A percentile compares a stretch with the other conserved stretches of the same genome.
phyloP scores from a whole-genome alignment of 202 grass and related monocot species.

The Digitaria exilis region DNA sequence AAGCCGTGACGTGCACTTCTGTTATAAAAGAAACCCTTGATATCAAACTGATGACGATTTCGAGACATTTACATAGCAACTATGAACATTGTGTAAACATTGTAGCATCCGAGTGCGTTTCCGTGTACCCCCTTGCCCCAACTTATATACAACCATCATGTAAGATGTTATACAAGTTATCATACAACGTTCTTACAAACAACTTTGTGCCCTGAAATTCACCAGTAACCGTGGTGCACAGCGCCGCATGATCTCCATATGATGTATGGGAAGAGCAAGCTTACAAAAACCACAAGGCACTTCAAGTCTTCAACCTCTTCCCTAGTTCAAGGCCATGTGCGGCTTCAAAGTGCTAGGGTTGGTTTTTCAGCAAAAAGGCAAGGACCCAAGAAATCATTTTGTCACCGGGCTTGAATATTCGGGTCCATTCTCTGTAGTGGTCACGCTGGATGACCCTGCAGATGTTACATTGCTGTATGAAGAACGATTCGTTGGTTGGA shows the following conservation, averaged over 20 bases:
- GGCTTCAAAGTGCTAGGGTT: conserved; percentile 23
- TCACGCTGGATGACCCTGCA: conserved; percentile 70
- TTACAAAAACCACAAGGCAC: conserved; percentile 38
- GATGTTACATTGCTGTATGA: conserved; percentile 59
- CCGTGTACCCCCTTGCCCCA: background rate
- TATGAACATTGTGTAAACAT: conserved; percentile 10
- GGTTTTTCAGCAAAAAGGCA: conserved; percentile 26
- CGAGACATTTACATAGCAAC: conserved; percentile 33
- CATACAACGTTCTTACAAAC: conserved; percentile 50
- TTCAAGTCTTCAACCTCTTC: conserved; percentile 32
- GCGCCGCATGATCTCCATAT: background rate
- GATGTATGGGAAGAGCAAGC: conserved; percentile 33
- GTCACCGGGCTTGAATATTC: conserved; percentile 65
- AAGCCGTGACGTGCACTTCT: background rate
- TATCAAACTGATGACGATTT: background rate
- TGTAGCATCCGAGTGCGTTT: background rate
- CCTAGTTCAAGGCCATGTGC: conserved; percentile 16
- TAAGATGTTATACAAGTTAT: conserved; percentile 40
- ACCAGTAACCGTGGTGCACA: background rate
- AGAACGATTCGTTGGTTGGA: conserved; percentile 70
- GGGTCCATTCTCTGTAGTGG: conserved; percentile 47
- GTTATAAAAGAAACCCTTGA: background rate
- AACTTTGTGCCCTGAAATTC: conserved; percentile 35
- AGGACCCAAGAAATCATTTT: conserved; percentile 46
- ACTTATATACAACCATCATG: conserved; percentile 46